Conservation (phyloP, 164 flowering plant species). For the Tinospora cordifolia region DNA sequence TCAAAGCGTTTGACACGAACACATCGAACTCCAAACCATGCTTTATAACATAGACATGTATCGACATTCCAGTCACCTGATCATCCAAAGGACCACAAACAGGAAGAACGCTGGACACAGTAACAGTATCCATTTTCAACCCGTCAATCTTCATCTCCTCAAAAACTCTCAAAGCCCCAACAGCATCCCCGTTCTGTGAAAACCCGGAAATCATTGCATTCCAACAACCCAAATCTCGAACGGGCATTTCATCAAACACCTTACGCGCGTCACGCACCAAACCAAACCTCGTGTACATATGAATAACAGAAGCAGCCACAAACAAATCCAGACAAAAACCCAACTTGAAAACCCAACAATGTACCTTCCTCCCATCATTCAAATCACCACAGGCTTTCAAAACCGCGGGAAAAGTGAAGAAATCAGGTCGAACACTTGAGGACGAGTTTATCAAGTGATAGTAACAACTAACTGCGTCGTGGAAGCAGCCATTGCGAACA, state of each 20-base stretch:
- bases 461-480: conserved; percentile 39
- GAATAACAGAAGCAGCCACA: conserved; percentile 58
- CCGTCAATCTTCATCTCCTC: conserved; percentile 44
- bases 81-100: conserved; percentile 41
- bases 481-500: conserved; percentile 37
- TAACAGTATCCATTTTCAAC: conserved; percentile 42
- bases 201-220: conserved; percentile 60
- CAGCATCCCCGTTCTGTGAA: conserved; percentile 46
- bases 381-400: conserved; percentile 50
- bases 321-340: conserved; percentile 57
- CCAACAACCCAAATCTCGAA: conserved; percentile 55
- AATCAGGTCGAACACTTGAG: conserved; percentile 46
- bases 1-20: conserved; percentile 61
- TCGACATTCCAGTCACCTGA: conserved; percentile 26
- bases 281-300: conserved; percentile 52
- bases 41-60: conserved; percentile 50
- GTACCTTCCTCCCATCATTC: conserved; percentile 40
- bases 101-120: conserved; percentile 49
- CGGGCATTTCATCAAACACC: conserved; percentile 49
- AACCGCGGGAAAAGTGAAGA: conserved; percentile 57
- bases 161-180: conserved; percentile 38
- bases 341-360: conserved; percentile 42
- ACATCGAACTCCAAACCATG: conserved; percentile 44
- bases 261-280: conserved; percentile 30
- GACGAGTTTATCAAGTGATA: conserved; percentile 23